These are phyloP conservation scores for Pseudozyma hubeiensis DNA, from an alignment of 1,284 basidiomycete species.

Conservation along the genomic window DNA sequence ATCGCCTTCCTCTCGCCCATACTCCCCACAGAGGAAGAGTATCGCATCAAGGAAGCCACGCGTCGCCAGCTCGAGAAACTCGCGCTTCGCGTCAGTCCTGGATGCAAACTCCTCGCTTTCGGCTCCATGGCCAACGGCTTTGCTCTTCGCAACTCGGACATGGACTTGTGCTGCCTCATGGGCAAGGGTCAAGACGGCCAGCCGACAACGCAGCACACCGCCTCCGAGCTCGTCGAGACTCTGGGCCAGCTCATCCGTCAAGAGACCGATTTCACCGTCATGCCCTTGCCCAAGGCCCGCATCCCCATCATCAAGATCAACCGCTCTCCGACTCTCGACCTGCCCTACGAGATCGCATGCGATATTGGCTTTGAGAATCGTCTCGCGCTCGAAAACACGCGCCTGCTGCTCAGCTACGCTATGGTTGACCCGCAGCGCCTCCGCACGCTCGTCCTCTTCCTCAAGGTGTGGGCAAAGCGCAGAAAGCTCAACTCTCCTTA, in stretches of 20 bases:
- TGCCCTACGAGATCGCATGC: slow-evolving; percentile 80
- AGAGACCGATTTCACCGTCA: slow-evolving; percentile 97
- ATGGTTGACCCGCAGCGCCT: slow-evolving; percentile 95
- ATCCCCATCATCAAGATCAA: slow-evolving; percentile 99
- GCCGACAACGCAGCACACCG: slow-evolving; percentile 64
- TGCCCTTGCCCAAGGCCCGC: slow-evolving; percentile 92
- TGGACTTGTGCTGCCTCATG: slow-evolving; percentile 97
- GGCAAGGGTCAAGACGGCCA: slow-evolving; percentile 35
- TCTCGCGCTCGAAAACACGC: slow-evolving; percentile 94
- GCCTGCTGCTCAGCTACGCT: slow-evolving; percentile 94
- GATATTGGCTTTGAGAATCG: slow-evolving; percentile 99
- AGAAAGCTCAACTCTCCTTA: slow-evolving; percentile 98
- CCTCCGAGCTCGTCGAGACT: slow-evolving; percentile 91
- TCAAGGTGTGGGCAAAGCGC: slow-evolving; percentile 99
- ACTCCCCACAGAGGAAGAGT: slow-evolving; percentile 68
- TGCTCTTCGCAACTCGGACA: slow-evolving; percentile 94
- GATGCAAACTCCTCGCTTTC: slow-evolving; percentile 89
- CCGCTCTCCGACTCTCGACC: slow-evolving; percentile 84
- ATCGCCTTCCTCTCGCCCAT: slow-evolving; percentile 65
- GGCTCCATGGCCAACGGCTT: slow-evolving; percentile 90
- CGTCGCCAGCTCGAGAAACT: slow-evolving; percentile 91
- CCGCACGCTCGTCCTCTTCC: slow-evolving; percentile 91
- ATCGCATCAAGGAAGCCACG: slow-evolving; percentile 85
- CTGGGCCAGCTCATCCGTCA: slow-evolving; percentile 91
- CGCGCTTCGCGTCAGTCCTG: slow-evolving; percentile 91